Base-by-base conservation (phyloP, 1,284 basidiomycete species). In the Ceratobasidium sp. region DNA sequence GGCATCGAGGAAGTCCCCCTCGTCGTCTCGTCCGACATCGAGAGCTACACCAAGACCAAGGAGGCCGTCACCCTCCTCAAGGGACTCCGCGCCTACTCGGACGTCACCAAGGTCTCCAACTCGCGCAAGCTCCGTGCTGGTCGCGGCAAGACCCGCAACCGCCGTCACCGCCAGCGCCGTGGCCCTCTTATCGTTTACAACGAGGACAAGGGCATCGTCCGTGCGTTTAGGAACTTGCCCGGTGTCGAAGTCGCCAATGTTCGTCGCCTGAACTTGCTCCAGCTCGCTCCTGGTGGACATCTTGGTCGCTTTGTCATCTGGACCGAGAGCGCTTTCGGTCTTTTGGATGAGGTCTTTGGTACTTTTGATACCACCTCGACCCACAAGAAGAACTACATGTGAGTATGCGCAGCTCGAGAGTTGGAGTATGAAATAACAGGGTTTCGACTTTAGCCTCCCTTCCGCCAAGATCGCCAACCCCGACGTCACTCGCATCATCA, bases 261-360 rank as follows among this genome's bases (percentile, higher is more conserved):
- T 76, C 88, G 90, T 80, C 85, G 93, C 72, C 86, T 99, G 77
- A 99, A 99, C 85, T 88, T 99, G 77, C 93, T 99, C 79, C 96
- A 98, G 84, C 93, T 99, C 79, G 97, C 97, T 40, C 97, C 97
- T 69, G 97, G 97, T 88, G 97, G 97, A 76, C 97, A 99, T 82
- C 88, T 99, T 73, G 97, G 97, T 73, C 93, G 97, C 74, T 99
- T 99, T 84, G 86, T 98, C 80, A 97, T 99, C 86, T 99, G 96
- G 96, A 99, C 97, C 72, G 93, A 98, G 85, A 85, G 86, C 78
- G 97, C 97, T 55, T 98, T 99, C 82, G 86, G 84, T 72, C 86
- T 92, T 74, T 91, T 99, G 70, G 97, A 99, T 81, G 90, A 93
- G 76, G 89, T 99, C 76, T 99, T 94, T 80, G 96, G 94, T 69